Base-by-base conservation (phyloP, 176 grass and related monocot species). In the Juncus effusus region DNA sequence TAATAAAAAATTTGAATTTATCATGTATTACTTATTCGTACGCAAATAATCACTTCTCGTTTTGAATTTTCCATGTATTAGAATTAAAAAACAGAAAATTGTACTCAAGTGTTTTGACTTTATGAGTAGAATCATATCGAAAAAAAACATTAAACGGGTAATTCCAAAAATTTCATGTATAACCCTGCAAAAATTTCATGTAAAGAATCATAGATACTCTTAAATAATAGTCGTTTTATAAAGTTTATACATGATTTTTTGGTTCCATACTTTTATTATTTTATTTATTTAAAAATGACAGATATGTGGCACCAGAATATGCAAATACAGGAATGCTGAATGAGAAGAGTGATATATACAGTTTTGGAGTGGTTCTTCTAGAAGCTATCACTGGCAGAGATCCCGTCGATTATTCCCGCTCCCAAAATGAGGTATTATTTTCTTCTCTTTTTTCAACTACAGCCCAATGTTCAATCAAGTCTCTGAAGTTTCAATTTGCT, bases 301-400 rank as follows among this genome's bases (percentile, higher is more conserved):
- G 92, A 14, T 96, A 96, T 75, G 92, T 96, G 2, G 92, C 92
- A 0, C 92, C 87, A 19, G 92, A 96, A 68, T 96, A 96, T 91
- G 92, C 92, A 77, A 91, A 96, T 56, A 91, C 84, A 47, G 92
- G 92, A 56, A 87, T 96, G 72, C 49, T 96, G 71, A 96, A 96
- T 75, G 92, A 96, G 78, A 96, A 96, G 79, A 96, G 92, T 68
- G 92, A 96, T n/a, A 77, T 96, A 10, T 96, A 96, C 53, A 96
- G 92, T 74, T 96, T 96, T 72, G 92, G 92, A 59, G 92, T 96
- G 67, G 82, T 96, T 83, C 75, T 96, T 56, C 79, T 96, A 56
- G 92, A 96, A 81, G 92, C 85, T 78, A 96, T 96, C 78, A 96
- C 92, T 19, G 92, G 92, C 59, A 84, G 92, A 85, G 84, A 96